Percentiles rank a stretch among this genome's conserved stretches.
Evolutionary conservation across 2,329 filamentous ascomycete species (phyloP).

Genomic region (Pseudopyricularia cyperi): DNA sequence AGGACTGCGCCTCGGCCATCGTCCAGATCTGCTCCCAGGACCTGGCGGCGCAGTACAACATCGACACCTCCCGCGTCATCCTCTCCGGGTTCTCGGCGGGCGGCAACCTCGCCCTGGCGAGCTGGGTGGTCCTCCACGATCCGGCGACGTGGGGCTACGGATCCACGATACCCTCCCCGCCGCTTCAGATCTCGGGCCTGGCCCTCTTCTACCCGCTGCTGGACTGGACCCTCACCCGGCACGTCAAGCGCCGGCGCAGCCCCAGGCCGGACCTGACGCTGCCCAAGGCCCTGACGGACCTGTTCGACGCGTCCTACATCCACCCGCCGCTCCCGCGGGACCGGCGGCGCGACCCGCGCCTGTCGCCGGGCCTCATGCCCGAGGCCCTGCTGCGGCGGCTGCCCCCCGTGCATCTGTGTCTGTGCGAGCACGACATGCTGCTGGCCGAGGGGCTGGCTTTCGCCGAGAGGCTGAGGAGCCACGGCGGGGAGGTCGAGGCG

Average conservation of each 20-base stretch:
- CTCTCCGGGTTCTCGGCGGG: conserved; percentile 54
- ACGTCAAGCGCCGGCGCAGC: conserved; percentile 40
- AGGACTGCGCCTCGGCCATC: conserved; percentile 52
- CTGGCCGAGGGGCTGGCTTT: conserved; percentile 12
- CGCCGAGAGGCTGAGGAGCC: conserved; percentile 8
- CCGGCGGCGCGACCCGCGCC: conserved; percentile 35
- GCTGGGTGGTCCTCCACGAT: conserved; percentile 29
- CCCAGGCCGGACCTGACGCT: conserved; percentile 43
- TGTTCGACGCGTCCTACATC: conserved; percentile 51
- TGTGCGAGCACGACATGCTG: conserved; percentile 19
- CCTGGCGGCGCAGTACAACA: conserved; percentile 23
- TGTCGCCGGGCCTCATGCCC: conserved; percentile 33
- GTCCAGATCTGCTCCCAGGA: conserved; percentile 36
- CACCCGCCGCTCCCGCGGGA: conserved; percentile 33
- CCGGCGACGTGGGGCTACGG: conserved; percentile 25
- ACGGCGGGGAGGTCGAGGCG: conserved; percentile 19
- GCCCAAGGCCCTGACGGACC: conserved; percentile 41
- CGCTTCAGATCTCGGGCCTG: conserved; percentile 36
- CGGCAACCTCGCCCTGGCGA: conserved; percentile 38
- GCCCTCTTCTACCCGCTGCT: conserved; percentile 49
- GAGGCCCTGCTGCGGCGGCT: conserved; percentile 11
- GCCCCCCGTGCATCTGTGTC: conserved; percentile 13
- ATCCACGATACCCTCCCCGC: conserved; percentile 16
- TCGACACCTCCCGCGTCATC: conserved; percentile 42
- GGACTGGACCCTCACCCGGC: conserved; percentile 45